A percentile compares a stretch with the other conserved stretches of the same genome.
These are phyloP conservation scores for Chrysosporium keratinophilum DNA, from an alignment of 2,329 filamentous ascomycete genomes.

Conservation along the genomic window DNA sequence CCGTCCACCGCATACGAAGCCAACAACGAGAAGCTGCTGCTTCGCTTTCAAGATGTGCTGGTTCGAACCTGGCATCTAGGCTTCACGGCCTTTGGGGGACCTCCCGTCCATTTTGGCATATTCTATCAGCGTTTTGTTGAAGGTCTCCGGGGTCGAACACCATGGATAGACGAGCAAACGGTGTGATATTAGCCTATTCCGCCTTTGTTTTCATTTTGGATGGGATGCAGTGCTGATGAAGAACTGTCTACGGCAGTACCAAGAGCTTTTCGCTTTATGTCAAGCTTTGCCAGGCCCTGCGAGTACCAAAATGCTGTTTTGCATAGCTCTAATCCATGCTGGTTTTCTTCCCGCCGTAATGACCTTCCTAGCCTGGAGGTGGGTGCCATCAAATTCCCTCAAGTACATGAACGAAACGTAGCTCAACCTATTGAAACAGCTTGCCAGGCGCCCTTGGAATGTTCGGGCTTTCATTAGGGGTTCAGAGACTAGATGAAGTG, in stretches of 20 bases:
- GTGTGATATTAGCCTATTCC: conserved; percentile 30
- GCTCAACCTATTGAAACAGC: conserved; percentile 27
- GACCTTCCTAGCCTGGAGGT: conserved; percentile 56
- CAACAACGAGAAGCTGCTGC: conserved; percentile 23
- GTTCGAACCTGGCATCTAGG: conserved; percentile 49
- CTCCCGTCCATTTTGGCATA: conserved; percentile 60
- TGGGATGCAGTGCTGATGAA: background rate
- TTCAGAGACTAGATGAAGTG: conserved; percentile 48
- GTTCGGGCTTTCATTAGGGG: conserved; percentile 56
- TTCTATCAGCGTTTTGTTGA: conserved; percentile 53
- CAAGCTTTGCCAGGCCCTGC: conserved; percentile 58
- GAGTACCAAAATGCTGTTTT: conserved; percentile 63
- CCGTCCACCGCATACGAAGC: conserved; percentile 14
- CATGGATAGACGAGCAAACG: conserved; percentile 61
- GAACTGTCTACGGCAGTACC: conserved; percentile 42
- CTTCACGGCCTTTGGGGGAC: conserved; percentile 56
- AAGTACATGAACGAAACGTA: background rate
- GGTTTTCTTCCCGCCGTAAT: conserved; percentile 50
- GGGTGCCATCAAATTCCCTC: conserved; percentile 12
- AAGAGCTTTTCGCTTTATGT: conserved; percentile 60
- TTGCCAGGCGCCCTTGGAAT: conserved; percentile 61
- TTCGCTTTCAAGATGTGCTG: conserved; percentile 29
- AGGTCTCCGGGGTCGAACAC: conserved; percentile 33
- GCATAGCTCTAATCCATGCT: conserved; percentile 53
- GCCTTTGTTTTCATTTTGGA: conserved; percentile 1